phyloP scores from a whole-genome alignment of 805 yeast species.

The Spathaspora boniae region DNA sequence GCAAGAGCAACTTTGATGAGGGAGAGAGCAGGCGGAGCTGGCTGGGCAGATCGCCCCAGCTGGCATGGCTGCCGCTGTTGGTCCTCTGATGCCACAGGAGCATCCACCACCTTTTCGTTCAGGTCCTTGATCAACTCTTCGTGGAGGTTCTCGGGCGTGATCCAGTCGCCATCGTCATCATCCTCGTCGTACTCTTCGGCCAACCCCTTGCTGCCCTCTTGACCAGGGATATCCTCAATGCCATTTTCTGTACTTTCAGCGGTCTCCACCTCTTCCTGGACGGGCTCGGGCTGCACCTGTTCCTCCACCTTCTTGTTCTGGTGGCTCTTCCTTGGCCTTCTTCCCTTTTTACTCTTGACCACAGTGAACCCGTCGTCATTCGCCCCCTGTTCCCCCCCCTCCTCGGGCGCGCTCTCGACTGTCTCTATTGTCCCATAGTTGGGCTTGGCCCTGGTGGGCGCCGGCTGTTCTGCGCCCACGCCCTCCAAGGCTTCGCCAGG shows the following conservation, averaged over 20 bases:
- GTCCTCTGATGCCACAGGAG: slow-evolving; percentile 19
- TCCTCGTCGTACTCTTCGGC: slow-evolving; percentile 64
- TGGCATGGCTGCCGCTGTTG: too few relatives aligned
- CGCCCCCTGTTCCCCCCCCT: slow-evolving; percentile 9
- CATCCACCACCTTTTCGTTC: slow-evolving; percentile 51
- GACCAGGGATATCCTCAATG: slow-evolving; percentile 1
- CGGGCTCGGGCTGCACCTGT: slow-evolving; percentile 9
- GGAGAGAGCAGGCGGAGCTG: slow-evolving; percentile 19
- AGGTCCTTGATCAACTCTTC: slow-evolving; percentile 67
- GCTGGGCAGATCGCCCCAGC: too few relatives aligned
- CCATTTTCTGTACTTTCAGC: slow-evolving; percentile 4
- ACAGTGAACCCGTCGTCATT: slow-evolving; percentile 9
- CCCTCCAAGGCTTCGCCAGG: slow-evolving; percentile 59
- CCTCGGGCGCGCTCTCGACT: slow-evolving; percentile 9
- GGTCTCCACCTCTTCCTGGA: slow-evolving; percentile 3
- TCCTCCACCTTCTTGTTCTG: slow-evolving; percentile 3
- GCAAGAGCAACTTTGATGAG: slow-evolving; percentile 78
- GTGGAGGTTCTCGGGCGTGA: slow-evolving; percentile 78
- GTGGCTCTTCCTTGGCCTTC: slow-evolving; percentile 11
- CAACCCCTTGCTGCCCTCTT: slow-evolving; percentile 18
- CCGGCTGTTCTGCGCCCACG: slow-evolving; percentile 8
- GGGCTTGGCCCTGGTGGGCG: slow-evolving; percentile 12
- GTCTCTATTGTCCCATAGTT: slow-evolving; percentile 13
- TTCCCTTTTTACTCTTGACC: slow-evolving; percentile 9
- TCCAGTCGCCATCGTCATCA: slow-evolving; percentile 88